Conservation (phyloP, 805 yeast species). For the Candida pseudoglaebosa region DNA sequence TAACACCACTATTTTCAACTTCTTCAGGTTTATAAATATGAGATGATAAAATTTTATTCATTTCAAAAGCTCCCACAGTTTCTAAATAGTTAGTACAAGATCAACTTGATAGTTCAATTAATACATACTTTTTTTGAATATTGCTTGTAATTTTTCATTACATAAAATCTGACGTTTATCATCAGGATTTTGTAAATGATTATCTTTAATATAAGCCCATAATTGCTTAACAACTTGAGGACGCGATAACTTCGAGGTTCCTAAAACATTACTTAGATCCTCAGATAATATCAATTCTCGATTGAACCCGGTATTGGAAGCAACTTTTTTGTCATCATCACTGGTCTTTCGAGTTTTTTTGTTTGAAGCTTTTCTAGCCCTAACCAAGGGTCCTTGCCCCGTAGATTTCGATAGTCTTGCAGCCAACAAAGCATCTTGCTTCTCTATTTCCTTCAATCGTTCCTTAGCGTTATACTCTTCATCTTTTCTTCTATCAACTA, state of each 20-base stretch:
- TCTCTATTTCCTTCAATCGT: constrained; percentile 32
- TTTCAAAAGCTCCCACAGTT: constrained; percentile 50
- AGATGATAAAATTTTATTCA: constrained; percentile 52
- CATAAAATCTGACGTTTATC: constrained; percentile 64
- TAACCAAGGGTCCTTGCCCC: constrained; percentile 16
- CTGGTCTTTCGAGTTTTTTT: constrained; percentile 10
- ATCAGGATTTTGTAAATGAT: constrained; percentile 61
- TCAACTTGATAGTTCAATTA: background rate
- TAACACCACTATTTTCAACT: constrained; percentile 7
- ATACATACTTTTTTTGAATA: constrained; percentile 55
- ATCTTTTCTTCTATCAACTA: constrained; percentile 38
- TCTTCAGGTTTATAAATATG: constrained; percentile 44
- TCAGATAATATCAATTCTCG: constrained; percentile 47
- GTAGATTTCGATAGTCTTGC: constrained; percentile 40
- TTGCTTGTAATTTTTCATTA: constrained; percentile 50
- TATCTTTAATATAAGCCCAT: constrained; percentile 66
- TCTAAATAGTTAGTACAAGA: constrained; percentile 14
- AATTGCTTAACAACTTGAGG: constrained; percentile 66
- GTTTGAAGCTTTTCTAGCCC: constrained; percentile 13
- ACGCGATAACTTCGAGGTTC: constrained; percentile 45
- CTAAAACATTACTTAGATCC: constrained; percentile 47
- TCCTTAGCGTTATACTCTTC: constrained; percentile 17
- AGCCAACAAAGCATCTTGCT: constrained; percentile 51
- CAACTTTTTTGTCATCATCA: constrained; percentile 13
- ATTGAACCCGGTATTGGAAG: constrained; percentile 36